A percentile compares a stretch with the other conserved stretches of the same genome.
phyloP scores from a whole-genome alignment of 805 yeast genomes.

The Candida gorgasii region DNA sequence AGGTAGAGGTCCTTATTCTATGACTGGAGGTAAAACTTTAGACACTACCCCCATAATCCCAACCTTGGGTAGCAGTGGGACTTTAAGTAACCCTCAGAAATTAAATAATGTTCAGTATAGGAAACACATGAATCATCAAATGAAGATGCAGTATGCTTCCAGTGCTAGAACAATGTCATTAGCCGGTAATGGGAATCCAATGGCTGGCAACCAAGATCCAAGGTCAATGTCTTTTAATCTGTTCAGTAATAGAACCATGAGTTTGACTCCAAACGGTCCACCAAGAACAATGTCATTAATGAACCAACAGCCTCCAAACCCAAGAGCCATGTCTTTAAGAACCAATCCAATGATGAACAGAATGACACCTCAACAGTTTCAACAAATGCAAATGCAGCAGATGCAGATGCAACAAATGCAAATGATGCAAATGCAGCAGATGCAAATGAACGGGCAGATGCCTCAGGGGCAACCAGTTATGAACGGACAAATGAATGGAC shows the following conservation, averaged over 20 bases:
- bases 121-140: constrained; percentile 66
- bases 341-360: constrained; percentile 8
- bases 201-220: constrained; percentile 26
- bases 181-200: constrained; percentile 35
- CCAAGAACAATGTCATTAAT: constrained; percentile 33
- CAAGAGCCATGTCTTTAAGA: constrained; percentile 17
- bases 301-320: constrained; percentile 13
- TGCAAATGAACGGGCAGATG: constrained; percentile 7
- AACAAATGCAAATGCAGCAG: constrained; percentile 6
- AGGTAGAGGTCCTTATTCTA: constrained; percentile 68
- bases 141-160: constrained; percentile 53
- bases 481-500: constrained; percentile 7
- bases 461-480: not conserved
- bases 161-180: constrained; percentile 49
- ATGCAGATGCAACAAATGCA: constrained; percentile 8
- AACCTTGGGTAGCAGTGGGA: constrained; percentile 47
- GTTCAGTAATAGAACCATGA: constrained; percentile 17
- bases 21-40: constrained; percentile 30
- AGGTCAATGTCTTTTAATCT: constrained; percentile 22
- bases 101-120: constrained; percentile 62
- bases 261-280: constrained; percentile 16
- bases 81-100: constrained; percentile 23
- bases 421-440: constrained; percentile 5
- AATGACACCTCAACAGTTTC: constrained; percentile 6
- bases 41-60: constrained; percentile 80